phyloP scores from a whole-genome alignment of 2,329 filamentous ascomycete genomes.

The Trichoderma harzianum region DNA sequence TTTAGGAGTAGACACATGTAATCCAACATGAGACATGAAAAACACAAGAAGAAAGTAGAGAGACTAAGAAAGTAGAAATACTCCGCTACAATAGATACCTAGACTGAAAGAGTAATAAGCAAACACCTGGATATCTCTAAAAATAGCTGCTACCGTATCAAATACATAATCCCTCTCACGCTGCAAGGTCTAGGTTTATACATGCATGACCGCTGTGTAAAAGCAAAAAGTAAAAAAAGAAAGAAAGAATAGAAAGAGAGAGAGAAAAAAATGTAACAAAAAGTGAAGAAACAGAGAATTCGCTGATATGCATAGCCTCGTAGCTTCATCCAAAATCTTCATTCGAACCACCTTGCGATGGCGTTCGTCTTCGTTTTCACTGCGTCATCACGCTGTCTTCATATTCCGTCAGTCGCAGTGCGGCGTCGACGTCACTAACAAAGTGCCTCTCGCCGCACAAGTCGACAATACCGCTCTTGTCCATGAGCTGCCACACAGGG shows the following conservation, averaged over 20 bases:
- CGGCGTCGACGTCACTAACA: conserved; percentile 78
- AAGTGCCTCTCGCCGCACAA: conserved; percentile 74
- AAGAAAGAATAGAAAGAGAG: background rate
- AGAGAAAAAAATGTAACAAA: background rate
- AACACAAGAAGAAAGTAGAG: background rate
- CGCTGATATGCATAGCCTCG: background rate
- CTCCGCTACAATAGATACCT: background rate
- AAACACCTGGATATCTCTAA: conserved; percentile 13
- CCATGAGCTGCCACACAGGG: conserved; percentile 69
- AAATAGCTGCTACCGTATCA: conserved; percentile 5
- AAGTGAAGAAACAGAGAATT: background rate
- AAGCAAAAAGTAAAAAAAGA: background rate
- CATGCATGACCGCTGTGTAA: conserved; percentile 9
- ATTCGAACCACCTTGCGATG: background rate
- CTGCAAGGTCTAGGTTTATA: conserved; percentile 13
- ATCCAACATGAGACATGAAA: background rate
- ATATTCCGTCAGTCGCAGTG: conserved; percentile 74
- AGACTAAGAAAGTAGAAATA: background rate
- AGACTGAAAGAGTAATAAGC: background rate
- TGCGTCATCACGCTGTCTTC: conserved; percentile 47
- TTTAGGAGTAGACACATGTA: background rate
- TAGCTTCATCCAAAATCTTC: conserved; percentile 2
- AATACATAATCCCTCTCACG: conserved; percentile 8
- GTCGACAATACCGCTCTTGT: conserved; percentile 78
- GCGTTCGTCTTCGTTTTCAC: background rate